A percentile compares a stretch with the other conserved stretches of the same genome.
These are phyloP conservation scores for Pulchroboletus neoregius DNA, from an alignment of 1,284 basidiomycete genomes.

Conservation along the genomic window DNA sequence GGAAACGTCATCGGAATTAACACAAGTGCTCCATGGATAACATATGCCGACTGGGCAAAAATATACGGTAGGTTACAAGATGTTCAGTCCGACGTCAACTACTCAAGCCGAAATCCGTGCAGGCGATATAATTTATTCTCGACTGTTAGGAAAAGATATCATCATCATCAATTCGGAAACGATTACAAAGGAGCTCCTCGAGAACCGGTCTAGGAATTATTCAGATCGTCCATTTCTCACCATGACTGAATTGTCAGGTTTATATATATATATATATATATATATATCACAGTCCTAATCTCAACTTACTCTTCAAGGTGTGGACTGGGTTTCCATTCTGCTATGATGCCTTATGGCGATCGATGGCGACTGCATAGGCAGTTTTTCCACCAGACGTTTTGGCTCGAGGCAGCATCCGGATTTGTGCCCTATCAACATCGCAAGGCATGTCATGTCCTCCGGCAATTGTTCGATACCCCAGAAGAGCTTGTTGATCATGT, in stretches of 20 bases:
- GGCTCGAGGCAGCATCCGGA: conserved; percentile 8
- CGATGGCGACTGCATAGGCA: background rate
- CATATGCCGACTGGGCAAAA: conserved; percentile 12
- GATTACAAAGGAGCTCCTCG: conserved; percentile 6
- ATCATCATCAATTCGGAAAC: conserved; percentile 11
- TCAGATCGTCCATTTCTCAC: conserved; percentile 5
- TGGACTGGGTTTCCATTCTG: conserved; percentile 34
- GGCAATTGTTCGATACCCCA: conserved; percentile 27
- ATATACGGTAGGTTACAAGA: conserved; percentile 7
- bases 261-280: no score
- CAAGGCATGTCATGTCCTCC: conserved; percentile 32
- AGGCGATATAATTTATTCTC: conserved; percentile 18
- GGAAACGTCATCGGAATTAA: conserved; percentile 4
- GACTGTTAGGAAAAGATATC: conserved; percentile 6
- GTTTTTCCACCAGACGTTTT: background rate
- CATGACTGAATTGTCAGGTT: conserved; percentile 5
- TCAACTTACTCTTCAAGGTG: conserved; percentile 24
- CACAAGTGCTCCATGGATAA: conserved; percentile 9
- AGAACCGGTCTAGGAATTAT: conserved; percentile 4
- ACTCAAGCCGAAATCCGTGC: no score
- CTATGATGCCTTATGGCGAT: conserved; percentile 21
- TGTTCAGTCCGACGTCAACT: no score
- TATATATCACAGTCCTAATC: background rate
- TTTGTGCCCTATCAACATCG: conserved; percentile 28
- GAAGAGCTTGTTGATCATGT: conserved; percentile 9